These are phyloP conservation scores for Asterophora lycoperdoides DNA, from an alignment of 768 basidiomycete genomes.

Conservation along the genomic window DNA sequence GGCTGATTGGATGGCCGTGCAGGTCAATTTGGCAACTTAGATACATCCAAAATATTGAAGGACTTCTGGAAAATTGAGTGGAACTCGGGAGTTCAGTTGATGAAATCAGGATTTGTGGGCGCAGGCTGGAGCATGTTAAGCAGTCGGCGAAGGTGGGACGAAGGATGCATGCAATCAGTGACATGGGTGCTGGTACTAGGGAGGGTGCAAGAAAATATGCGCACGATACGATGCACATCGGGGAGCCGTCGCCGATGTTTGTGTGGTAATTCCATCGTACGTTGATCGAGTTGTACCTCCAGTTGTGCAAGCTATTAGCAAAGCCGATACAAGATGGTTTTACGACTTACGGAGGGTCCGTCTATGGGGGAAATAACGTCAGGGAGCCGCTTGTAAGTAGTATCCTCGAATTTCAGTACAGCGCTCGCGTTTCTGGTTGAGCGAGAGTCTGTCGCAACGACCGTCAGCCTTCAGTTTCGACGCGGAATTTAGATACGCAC, in stretches of 20 bases:
- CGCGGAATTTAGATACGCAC: constrained; percentile 17
- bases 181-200: constrained; percentile 5
- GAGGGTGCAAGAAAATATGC: constrained; percentile 16
- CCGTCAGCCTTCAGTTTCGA: not conserved
- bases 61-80: no score
- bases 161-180: constrained; percentile 29
- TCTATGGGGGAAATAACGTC: constrained; percentile 34
- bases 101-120: no score
- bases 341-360: constrained; percentile 25
- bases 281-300: constrained; percentile 32
- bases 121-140: no score
- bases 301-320: constrained; percentile 13
- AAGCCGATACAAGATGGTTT: no score
- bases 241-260: constrained; percentile 42
- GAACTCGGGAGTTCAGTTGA: no score
- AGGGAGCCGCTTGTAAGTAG: constrained; percentile 34
- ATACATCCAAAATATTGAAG: no score
- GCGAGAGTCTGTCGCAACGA: constrained; percentile 28
- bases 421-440: constrained; percentile 40
- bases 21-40: no score
- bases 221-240: constrained; percentile 46
- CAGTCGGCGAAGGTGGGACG: constrained; percentile 44
- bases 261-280: constrained; percentile 46
- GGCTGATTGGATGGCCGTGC: no score
- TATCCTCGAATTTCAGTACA: constrained; percentile 37